Evolutionary conservation across 495 filamentous ascomycete genomes (phyloP), one percentile per base, ranked within the genome.

Genomic region (Penicillium coffeae): DNA sequence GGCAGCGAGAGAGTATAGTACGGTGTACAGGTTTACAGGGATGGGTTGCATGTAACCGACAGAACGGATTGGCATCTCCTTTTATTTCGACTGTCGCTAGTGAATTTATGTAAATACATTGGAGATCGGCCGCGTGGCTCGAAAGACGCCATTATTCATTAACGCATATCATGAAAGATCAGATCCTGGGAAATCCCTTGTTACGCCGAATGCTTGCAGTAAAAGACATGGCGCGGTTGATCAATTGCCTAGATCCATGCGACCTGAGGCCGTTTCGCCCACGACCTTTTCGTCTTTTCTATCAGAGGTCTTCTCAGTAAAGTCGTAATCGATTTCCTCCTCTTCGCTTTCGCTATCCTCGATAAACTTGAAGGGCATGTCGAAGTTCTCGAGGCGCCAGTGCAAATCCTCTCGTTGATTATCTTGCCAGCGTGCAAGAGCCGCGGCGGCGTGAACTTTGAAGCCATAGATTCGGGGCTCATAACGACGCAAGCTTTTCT

Each of bases 391-490:
- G 34, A 87, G 76, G 30, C 89, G 75, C 47, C 78, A 74, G 52
- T 86, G 82, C 83, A 92, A 87, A 37, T 89, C 84, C 39, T 89
- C 86, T 41, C 90, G 78, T 63, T 85, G 77, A 38, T 66, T 73
- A 54, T 91, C 84, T 72, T 98, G 93, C 93, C 91, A 98, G 51
- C 93, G 81, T 37, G 86, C 83, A 52, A 98, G 69, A 3, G 93
- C 88, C 1, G 93, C 93, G 19, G 83, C 80, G 2, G 90, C 88
- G 71, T 97, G 93, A 7, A 96, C 89, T 57, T 87, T 88, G 76
- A 98, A 98, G 13, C 93, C 93, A 68, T 90, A 98, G 39, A 95
- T 85, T 37, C 85, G 79, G 13, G 94, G 94, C 42, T 89, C 80
- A 65, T 96, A 96, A 38, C 92, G 80, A 46, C 90, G 85, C 46